Evolutionary conservation across 495 filamentous ascomycete genomes (phyloP), one percentile per base, ranked within the genome.

Genomic region (Lophiostoma macrostomum): DNA sequence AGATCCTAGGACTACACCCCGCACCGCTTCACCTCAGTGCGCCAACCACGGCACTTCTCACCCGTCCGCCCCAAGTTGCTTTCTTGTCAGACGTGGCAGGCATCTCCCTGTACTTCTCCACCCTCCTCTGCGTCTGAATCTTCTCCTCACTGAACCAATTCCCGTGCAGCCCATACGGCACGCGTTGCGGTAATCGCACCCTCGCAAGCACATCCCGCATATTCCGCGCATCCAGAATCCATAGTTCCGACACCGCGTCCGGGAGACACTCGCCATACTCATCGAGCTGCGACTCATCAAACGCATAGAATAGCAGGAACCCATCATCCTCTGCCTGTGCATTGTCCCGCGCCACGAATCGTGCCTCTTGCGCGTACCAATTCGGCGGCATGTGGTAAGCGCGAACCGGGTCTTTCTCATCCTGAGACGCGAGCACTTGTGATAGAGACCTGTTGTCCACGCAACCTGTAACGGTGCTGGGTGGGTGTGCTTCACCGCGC

Each of bases 111-210:
- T 64, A 10, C 5, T 30, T 50, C 56, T 64, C 60, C 7, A 68
- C 40, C 12, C 11, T 50, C 34, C 69, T 58, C 53, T 72, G 69
- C 5, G 23, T 36, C 51, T 31, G 2, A 22, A 85, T 75, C 55
- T 82, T 67, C 47, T 76, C 72, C 64, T 82, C 77, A 0, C 67
- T 60, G 52, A 85, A 85, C 82, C 82, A 86, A 38, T 72, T 73
- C 7, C 82, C 81, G 69, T 86, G 83, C 47, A 86, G 64, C 0
- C 83, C 82, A 59, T 85, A 85, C 16, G 82, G 83, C 4, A 86
- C 83, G 23, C 81, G 63, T 64, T 83, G 81, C 14, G 82, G 81
- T 38, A 86, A 64, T 25, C 62, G 54, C 28, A 86, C 71, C 46
- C 62, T 74, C 8, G 74, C 76, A 22, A 82, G 67, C 0, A 85